Evolutionary conservation across 78 protist species (phyloP).

Genomic region (Emiliania huxleyi): DNA sequence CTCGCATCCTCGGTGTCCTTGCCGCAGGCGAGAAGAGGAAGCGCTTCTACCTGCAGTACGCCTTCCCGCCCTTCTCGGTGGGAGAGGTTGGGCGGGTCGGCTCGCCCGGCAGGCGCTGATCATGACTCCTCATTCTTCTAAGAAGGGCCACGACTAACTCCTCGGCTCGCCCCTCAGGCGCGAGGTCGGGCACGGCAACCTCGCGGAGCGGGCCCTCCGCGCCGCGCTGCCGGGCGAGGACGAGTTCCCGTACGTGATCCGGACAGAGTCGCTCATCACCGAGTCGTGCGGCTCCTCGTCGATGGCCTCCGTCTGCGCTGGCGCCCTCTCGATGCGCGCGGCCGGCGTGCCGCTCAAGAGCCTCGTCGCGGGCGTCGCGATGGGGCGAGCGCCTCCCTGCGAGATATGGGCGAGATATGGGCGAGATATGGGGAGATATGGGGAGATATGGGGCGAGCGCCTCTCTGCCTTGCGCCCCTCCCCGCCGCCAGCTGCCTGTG

Average conservation of each 20-base stretch:
- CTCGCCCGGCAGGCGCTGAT: conserved; percentile 14
- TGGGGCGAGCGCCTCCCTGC: too few relatives aligned
- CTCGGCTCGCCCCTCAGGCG: conserved; percentile 24
- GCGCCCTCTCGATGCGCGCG: conserved; percentile 31
- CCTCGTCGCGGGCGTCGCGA: conserved; percentile 37
- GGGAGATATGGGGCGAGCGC: too few relatives aligned
- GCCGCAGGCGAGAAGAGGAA: neutral
- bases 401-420: too few relatives aligned
- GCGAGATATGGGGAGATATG: too few relatives aligned
- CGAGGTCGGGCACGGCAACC: conserved; percentile 48
- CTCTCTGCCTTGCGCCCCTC: too few relatives aligned
- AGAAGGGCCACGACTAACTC: too few relatives aligned
- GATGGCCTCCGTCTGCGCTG: conserved; percentile 48
- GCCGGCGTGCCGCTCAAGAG: conserved; percentile 25
- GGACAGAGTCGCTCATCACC: conserved; percentile 35
- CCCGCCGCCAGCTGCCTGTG: too few relatives aligned
- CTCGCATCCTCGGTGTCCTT: too few relatives aligned
- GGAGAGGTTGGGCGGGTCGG: conserved; percentile 38
- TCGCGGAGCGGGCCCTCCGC: conserved; percentile 41
- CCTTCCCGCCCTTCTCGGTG: conserved; percentile 33
- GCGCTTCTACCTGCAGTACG: conserved; percentile 40
- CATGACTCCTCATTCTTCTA: too few relatives aligned
- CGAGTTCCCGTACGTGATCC: conserved; percentile 34
- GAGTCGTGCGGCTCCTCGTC: conserved; percentile 26
- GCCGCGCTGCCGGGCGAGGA: neutral